Evolutionary conservation across 2,329 filamentous ascomycete genomes (phyloP), one percentile per base, ranked within the genome.

Genomic region (Acrocalymma vagum): DNA sequence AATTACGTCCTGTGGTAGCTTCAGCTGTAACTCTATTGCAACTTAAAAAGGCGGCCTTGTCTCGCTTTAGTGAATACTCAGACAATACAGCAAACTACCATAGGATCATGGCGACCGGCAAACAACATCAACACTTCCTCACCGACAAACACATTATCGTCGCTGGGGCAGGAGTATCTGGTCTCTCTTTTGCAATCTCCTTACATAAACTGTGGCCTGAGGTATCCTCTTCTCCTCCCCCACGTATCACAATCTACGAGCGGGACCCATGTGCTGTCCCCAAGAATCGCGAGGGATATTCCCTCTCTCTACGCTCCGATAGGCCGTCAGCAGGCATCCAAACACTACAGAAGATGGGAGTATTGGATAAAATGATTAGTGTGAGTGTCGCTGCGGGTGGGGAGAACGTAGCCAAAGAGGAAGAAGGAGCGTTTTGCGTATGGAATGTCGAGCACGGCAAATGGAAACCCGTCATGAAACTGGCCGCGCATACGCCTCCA

Each of bases 131-230:
- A 6, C 34, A 50, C 50, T 44, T 42, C 32, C 64, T 75, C 11
- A 55, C 65, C 5, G 65, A 67, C 10, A 76, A 75, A 51, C 70
- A 62, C 23, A 73, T 77, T 36, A 60, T 76, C 15, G 57, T 78
- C 7, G 64, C 71, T 4, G 76, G 76, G 5, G 73, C 62, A 14
- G 76, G 76, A 18, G 63, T 77, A 15, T 69, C 73, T 8, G 74
- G 76, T 4, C 65, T 72, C 9, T 58, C 72, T 6, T 78, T 78
- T 38, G 69, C 65, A 17, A 54, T 69, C 32, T 65, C 71, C 10
- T 56, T 78, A 7, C 63, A 60, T 22, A 71, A 70, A 33, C 61
- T 68, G 3, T 77, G 73, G 70, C 74, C 73, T 1, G 57, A 48
- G 4, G 56, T 77, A 29, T 27, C 30, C 29, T 2, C 36, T 5